Percentiles rank a stretch among this genome's conserved stretches.
phyloP scores from a whole-genome alignment of 2,329 filamentous ascomycete genomes.

The Scolecobasidium constrictum region DNA sequence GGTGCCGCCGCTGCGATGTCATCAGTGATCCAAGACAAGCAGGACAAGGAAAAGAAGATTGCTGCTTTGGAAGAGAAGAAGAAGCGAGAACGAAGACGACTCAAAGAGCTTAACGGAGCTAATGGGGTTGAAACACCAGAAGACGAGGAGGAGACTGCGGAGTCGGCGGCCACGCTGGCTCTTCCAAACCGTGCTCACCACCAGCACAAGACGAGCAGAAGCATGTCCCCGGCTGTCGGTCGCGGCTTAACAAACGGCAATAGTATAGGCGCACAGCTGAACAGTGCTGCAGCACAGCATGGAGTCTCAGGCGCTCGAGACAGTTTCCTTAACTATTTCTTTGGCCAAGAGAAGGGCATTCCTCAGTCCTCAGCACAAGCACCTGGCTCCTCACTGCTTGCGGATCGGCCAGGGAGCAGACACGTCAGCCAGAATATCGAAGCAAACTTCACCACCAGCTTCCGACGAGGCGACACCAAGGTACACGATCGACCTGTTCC shows the following conservation, averaged over 20 bases:
- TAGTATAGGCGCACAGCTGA: slow-evolving; percentile 25
- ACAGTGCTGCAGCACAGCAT: slow-evolving; percentile 49
- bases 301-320: slow-evolving; percentile 60
- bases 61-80: slow-evolving; percentile 74
- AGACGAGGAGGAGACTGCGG: slow-evolving; percentile 48
- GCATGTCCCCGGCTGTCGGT: slow-evolving; percentile 70
- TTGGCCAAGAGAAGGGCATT: slow-evolving; percentile 76
- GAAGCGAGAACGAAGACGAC: slow-evolving; percentile 68
- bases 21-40: slow-evolving; percentile 86
- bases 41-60: slow-evolving; percentile 81
- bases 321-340: slow-evolving; percentile 97
- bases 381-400: slow-evolving; percentile 30
- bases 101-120: slow-evolving; percentile 69
- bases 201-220: slow-evolving; percentile 53
- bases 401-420: slow-evolving; percentile 36
- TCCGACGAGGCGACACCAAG: slow-evolving; percentile 58
- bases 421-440: slow-evolving; percentile 73
- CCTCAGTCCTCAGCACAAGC: slow-evolving; percentile 21
- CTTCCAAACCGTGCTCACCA: slow-evolving; percentile 49
- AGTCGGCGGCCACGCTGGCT: slow-evolving; percentile 41
- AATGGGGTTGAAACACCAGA: slow-evolving; percentile 56
- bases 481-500: slow-evolving; percentile 28
- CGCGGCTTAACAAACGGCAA: slow-evolving; percentile 48
- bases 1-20: slow-evolving; percentile 96
- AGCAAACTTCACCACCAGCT: slow-evolving; percentile 72